Evolutionary conservation across 164 flowering plant genomes (phyloP).

Genomic region (Tetrastigma voinierianum): DNA sequence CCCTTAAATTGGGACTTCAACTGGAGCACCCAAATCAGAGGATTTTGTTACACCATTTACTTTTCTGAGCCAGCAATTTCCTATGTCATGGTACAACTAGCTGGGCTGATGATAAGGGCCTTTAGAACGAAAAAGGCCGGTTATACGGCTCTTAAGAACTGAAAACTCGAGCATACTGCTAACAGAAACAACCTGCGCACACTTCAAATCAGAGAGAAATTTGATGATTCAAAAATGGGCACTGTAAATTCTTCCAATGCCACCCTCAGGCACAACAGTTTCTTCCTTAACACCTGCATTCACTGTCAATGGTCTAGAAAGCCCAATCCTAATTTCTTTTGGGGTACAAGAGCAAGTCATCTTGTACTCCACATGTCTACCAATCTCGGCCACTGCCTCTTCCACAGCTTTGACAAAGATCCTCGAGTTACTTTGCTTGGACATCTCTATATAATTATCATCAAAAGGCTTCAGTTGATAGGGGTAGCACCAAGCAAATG

Average conservation of each 20-base stretch:
- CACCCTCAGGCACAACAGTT: slow-evolving; percentile 23
- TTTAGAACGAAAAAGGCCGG: slow-evolving; percentile 38
- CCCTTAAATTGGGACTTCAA: slow-evolving; percentile 27
- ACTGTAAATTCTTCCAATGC: slow-evolving; percentile 7
- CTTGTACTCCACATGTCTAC: slow-evolving; percentile 44
- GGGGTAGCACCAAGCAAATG: slow-evolving; percentile 79
- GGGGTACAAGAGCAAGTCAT: slow-evolving; percentile 55
- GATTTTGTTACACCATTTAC: neutral
- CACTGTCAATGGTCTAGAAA: slow-evolving; percentile 28
- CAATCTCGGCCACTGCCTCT: slow-evolving; percentile 49
- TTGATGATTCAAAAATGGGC: slow-evolving; percentile 17
- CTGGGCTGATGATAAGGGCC: slow-evolving; percentile 38
- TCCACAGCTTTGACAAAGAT: slow-evolving; percentile 52
- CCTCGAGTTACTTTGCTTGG: slow-evolving; percentile 45
- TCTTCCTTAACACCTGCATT: slow-evolving; percentile 49
- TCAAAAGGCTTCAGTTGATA: slow-evolving; percentile 64
- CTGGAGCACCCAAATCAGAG: slow-evolving; percentile 10
- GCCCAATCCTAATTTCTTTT: slow-evolving; percentile 14
- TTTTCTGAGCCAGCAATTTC: slow-evolving; percentile 37
- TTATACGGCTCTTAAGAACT: slow-evolving; percentile 29
- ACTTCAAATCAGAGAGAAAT: slow-evolving; percentile 20
- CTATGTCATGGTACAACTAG: slow-evolving; percentile 26
- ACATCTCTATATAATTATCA: slow-evolving; percentile 48
- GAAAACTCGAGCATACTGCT: slow-evolving; percentile 22
- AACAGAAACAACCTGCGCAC: slow-evolving; percentile 16